These are phyloP conservation scores for Melaleuca quinquenervia DNA, from an alignment of 345 rosid genomes.

Conservation along the genomic window DNA sequence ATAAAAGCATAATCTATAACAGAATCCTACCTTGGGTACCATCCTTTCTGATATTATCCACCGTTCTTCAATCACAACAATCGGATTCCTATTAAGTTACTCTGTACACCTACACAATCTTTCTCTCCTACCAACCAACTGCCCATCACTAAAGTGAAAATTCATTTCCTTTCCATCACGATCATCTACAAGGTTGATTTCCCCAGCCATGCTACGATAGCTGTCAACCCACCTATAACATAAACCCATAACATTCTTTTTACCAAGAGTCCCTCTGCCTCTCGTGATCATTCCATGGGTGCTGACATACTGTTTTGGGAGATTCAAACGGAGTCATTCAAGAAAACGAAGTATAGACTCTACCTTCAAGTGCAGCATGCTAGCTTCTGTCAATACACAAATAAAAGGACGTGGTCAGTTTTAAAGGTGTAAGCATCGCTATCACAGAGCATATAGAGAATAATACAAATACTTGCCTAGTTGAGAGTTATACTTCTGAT, in stretches of 20 bases:
- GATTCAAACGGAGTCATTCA: neutral
- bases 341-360: neutral
- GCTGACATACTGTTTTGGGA: neutral
- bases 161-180: neutral
- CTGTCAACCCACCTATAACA: neutral
- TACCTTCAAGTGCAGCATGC: neutral
- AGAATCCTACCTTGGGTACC: neutral
- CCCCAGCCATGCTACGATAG: neutral
- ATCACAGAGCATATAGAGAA: neutral
- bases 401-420: neutral
- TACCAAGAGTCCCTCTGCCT: neutral
- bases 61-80: neutral
- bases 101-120: neutral
- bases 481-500: neutral
- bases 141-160: neutral
- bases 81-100: neutral
- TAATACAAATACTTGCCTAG: neutral
- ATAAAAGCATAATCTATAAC: neutral
- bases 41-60: neutral
- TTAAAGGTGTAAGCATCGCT: neutral
- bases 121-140: neutral
- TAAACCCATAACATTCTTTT: neutral
- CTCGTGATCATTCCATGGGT: neutral
- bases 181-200: neutral
- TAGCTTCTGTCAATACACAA: neutral